Evolutionary conservation across 148 eudicot species (phyloP).

Genomic region (Limonium bicolor): DNA sequence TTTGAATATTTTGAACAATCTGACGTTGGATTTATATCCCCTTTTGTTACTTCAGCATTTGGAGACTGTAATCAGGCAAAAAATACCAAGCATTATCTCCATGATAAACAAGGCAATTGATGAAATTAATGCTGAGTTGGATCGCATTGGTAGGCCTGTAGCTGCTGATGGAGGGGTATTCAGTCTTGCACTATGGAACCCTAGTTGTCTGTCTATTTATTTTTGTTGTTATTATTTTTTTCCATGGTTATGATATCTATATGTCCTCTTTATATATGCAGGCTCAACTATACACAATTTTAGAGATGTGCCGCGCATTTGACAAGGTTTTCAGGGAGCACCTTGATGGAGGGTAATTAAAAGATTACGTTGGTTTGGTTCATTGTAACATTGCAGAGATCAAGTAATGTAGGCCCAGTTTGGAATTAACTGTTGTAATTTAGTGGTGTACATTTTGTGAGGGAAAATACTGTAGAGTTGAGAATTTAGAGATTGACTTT

Average conservation of each 20-base stretch:
- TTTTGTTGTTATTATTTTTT: neutral
- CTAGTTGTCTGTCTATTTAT: neutral
- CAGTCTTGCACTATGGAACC: neutral
- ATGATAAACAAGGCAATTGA: slow-evolving; percentile 75
- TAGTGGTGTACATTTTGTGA: too few species aligned
- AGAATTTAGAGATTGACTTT: too few species aligned
- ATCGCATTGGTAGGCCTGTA: slow-evolving; percentile 81
- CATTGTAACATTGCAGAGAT: too few species aligned
- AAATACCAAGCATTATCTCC: slow-evolving; percentile 72
- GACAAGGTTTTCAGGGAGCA: slow-evolving; percentile 74
- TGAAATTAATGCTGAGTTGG: slow-evolving; percentile 92
- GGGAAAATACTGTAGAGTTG: too few species aligned
- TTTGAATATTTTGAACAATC: slow-evolving; percentile 6
- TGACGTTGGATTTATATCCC: too few species aligned
- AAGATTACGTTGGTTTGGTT: too few species aligned
- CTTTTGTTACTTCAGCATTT: slow-evolving; percentile 41
- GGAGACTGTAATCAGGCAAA: slow-evolving; percentile 71
- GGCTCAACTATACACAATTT: slow-evolving; percentile 63
- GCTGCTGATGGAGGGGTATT: slow-evolving; percentile 93
- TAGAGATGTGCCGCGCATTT: slow-evolving; percentile 78
- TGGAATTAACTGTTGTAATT: too few species aligned
- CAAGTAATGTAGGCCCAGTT: too few species aligned
- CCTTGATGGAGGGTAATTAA: slow-evolving; percentile 67
- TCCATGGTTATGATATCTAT: slow-evolving; percentile 6
- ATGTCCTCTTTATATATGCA: slow-evolving; percentile 13